Evolutionary conservation across 2,329 filamentous ascomycete species (phyloP).

Genomic region (Talaromyces sp.): DNA sequence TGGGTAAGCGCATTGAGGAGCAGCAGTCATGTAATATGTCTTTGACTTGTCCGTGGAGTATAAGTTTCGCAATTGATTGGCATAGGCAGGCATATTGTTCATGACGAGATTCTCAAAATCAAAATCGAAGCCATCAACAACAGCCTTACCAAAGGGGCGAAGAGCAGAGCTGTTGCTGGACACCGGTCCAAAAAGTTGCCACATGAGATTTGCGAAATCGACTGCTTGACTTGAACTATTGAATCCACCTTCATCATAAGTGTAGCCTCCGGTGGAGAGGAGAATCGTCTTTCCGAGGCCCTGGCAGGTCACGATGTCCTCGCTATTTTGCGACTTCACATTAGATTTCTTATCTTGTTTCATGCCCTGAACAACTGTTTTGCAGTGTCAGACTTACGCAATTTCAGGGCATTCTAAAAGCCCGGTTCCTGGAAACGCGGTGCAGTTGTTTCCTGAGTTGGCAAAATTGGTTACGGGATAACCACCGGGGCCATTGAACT

Average conservation of each 20-base stretch:
- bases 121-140: constrained; percentile 71
- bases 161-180: constrained; percentile 40
- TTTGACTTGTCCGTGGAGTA: constrained; percentile 51
- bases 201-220: constrained; percentile 57
- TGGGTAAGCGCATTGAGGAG: constrained; percentile 64
- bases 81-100: constrained; percentile 58
- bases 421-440: constrained; percentile 52
- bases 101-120: constrained; percentile 61
- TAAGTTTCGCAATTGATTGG: constrained; percentile 48
- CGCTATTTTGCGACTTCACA: constrained; percentile 17
- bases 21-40: constrained; percentile 57
- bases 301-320: constrained; percentile 57
- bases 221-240: constrained; percentile 46
- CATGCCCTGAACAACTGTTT: background rate
- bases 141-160: constrained; percentile 62
- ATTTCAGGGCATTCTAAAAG: constrained; percentile 62
- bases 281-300: constrained; percentile 63
- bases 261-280: constrained; percentile 66
- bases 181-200: constrained; percentile 64
- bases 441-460: constrained; percentile 58
- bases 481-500: constrained; percentile 48
- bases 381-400: constrained; percentile 43
- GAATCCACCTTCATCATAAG: constrained; percentile 67
- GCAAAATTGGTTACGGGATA: constrained; percentile 58
- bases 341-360: constrained; percentile 13